Evolutionary conservation across 2,329 filamentous ascomycete genomes (phyloP).

Genomic region (Ceratocystis smalleyi): DNA sequence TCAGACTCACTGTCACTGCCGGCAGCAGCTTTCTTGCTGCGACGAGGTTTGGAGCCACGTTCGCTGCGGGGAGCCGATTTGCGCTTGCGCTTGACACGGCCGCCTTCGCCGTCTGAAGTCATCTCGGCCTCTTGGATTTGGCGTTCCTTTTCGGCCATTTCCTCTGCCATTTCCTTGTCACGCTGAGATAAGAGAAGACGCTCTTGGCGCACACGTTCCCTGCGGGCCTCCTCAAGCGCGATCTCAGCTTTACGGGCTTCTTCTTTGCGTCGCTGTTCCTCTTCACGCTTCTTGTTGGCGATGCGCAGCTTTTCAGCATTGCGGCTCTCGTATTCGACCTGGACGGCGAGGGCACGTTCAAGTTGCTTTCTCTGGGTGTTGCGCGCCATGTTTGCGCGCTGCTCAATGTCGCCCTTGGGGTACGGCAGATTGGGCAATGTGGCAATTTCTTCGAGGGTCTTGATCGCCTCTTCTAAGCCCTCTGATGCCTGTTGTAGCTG

Average conservation of each 20-base stretch:
- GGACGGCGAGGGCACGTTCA: slow-evolving; percentile 66
- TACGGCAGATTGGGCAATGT: slow-evolving; percentile 59
- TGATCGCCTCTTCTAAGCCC: slow-evolving; percentile 76
- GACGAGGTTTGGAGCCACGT: slow-evolving; percentile 26
- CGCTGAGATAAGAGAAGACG: slow-evolving; percentile 64
- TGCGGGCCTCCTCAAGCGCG: slow-evolving; percentile 55
- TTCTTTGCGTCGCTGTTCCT: slow-evolving; percentile 62
- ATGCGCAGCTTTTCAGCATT: slow-evolving; percentile 78
- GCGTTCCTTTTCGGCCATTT: slow-evolving; percentile 55
- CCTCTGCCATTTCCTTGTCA: slow-evolving; percentile 56
- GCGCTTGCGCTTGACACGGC: slow-evolving; percentile 65
- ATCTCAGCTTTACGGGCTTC: slow-evolving; percentile 54
- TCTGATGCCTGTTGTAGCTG: slow-evolving; percentile 68
- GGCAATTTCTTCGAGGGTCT: slow-evolving; percentile 49
- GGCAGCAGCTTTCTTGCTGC: slow-evolving; percentile 44
- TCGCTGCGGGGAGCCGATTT: slow-evolving; percentile 32
- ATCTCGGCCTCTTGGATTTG: slow-evolving; percentile 58
- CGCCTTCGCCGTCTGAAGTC: slow-evolving; percentile 68
- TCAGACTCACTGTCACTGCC: slow-evolving; percentile 27
- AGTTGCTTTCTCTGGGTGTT: slow-evolving; percentile 91
- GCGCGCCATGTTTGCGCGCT: slow-evolving; percentile 90
- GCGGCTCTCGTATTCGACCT: slow-evolving; percentile 82
- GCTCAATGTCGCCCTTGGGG: slow-evolving; percentile 76
- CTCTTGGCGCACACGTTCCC: slow-evolving; percentile 73
- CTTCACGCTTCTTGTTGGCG: slow-evolving; percentile 64